phyloP scores from a whole-genome alignment of 2,329 filamentous ascomycete genomes.

The Pseudogymnoascus sp. region DNA sequence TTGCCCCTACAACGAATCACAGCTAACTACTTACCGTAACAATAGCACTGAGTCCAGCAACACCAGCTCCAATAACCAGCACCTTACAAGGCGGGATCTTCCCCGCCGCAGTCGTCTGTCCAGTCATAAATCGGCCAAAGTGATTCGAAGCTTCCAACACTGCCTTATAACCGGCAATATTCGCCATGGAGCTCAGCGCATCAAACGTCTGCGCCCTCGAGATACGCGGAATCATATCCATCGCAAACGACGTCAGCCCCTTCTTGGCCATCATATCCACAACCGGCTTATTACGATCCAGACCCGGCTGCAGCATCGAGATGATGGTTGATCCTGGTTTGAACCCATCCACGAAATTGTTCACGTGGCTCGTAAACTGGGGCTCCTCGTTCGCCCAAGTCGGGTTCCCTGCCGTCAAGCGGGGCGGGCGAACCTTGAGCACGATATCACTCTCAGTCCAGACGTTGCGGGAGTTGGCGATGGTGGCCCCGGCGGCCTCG shows the following conservation, averaged over 20 bases:
- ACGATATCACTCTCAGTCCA: slow-evolving; percentile 72
- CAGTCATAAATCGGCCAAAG: slow-evolving; percentile 81
- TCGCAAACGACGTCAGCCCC: slow-evolving; percentile 72
- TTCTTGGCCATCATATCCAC: slow-evolving; percentile 64
- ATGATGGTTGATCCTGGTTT: slow-evolving; percentile 65
- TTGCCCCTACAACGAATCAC: not conserved
- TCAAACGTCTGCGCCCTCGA: slow-evolving; percentile 84
- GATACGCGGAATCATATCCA: slow-evolving; percentile 89
- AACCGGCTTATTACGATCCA: slow-evolving; percentile 60
- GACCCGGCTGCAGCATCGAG: slow-evolving; percentile 70
- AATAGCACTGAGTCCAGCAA: slow-evolving; percentile 82
- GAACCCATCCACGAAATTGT: slow-evolving; percentile 58
- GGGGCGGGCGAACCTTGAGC: slow-evolving; percentile 74
- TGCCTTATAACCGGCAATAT: slow-evolving; percentile 89
- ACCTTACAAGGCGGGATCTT: slow-evolving; percentile 87
- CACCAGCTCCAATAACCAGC: slow-evolving; percentile 80
- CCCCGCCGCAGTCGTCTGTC: slow-evolving; percentile 82
- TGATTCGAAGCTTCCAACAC: slow-evolving; percentile 83
- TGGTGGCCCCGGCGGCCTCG: slow-evolving; percentile 65
- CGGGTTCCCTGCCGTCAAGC: slow-evolving; percentile 26
- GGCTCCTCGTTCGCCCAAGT: slow-evolving; percentile 30
- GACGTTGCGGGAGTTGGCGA: slow-evolving; percentile 61
- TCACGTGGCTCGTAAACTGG: slow-evolving; percentile 23
- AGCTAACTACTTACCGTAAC: slow-evolving; percentile 47
- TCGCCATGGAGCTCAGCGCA: slow-evolving; percentile 83